Evolutionary conservation across 2,329 filamentous ascomycete species (phyloP), one percentile per base, ranked within the genome.

Genomic region (Akanthomyces lecanii): DNA sequence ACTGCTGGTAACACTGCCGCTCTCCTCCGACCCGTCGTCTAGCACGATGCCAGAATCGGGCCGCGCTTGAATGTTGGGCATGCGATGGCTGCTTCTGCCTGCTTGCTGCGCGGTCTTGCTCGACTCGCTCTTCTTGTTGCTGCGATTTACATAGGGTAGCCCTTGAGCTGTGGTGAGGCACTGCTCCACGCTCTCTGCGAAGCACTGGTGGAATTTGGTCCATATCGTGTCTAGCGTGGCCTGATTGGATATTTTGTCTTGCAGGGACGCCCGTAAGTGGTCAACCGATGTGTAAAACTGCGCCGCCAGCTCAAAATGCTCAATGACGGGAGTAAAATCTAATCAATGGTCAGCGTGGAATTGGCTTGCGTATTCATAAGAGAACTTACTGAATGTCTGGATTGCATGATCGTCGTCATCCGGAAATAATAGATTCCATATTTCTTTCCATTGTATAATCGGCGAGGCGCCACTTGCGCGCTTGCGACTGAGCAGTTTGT

Each of bases 381-480:
- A 30, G 16, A 10, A 36, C 57, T 30, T 5, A 60, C 57, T 51
- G 21, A 52, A 60, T 8, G 47, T 51, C 18, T 23, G 33, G 38
- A 60, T 33, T 1, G 16, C 2, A 11, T 54, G 25, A 33, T 61
- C 58, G 5, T 61, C 75, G 18, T 78, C 76, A 45, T 78, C 76
- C 0, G 76, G 76, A 59, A 78, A 78, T 0, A 78, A 66, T 10
- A 78, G 75, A n/a, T 72, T 75, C 76, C 76, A 78, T 1, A 78
- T 74, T 60, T 78, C 76, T 18, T 68, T 71, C 76, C 76, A 78
- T 50, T 78, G 76, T 0, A 76, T 71, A 6, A 76, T 73, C 0
- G 75, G 66, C 2, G 75, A 76, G 1, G 72, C 71, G 0, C 76
- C 76, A 5, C 75, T 76, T 0, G 74, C 75, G 6, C 76, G 66